Evolutionary conservation across 2,329 filamentous ascomycete genomes (phyloP).

Genomic region (Calycina herbarum): DNA sequence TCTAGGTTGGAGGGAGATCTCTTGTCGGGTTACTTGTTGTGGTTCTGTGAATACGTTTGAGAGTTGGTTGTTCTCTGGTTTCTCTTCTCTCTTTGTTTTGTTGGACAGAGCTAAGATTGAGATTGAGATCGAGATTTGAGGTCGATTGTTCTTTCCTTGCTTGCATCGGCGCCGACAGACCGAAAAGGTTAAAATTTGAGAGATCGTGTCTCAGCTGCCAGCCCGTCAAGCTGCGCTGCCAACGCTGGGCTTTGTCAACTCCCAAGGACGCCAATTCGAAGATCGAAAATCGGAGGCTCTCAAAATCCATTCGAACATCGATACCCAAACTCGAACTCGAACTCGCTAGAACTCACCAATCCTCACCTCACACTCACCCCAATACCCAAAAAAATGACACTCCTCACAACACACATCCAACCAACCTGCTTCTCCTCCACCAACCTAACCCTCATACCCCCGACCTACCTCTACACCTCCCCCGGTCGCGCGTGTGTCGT

Average conservation of each 20-base stretch:
- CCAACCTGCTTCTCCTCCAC: background rate
- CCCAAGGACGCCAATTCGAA: too few species aligned
- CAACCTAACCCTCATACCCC: conserved; percentile 1
- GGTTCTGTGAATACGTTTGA: too few species aligned
- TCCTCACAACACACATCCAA: background rate
- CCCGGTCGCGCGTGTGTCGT: conserved; percentile 6
- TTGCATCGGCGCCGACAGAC: background rate
- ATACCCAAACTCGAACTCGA: too few species aligned
- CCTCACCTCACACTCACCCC: background rate
- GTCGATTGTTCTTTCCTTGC: background rate
- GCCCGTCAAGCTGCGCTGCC: too few species aligned
- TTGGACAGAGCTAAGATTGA: background rate
- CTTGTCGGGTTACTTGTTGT: too few species aligned
- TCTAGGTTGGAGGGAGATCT: background rate
- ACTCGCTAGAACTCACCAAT: background rate
- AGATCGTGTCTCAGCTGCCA: background rate
- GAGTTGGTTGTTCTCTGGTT: too few species aligned
- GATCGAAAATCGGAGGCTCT: too few species aligned
- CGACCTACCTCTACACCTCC: background rate
- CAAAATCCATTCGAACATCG: too few species aligned
- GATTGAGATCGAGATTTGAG: background rate
- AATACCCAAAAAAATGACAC: background rate
- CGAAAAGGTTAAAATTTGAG: background rate
- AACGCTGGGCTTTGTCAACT: too few species aligned
- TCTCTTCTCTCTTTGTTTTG: too few species aligned